These are phyloP conservation scores for Panaeolus cyanescens DNA, from an alignment of 768 basidiomycete species.

Conservation along the genomic window DNA sequence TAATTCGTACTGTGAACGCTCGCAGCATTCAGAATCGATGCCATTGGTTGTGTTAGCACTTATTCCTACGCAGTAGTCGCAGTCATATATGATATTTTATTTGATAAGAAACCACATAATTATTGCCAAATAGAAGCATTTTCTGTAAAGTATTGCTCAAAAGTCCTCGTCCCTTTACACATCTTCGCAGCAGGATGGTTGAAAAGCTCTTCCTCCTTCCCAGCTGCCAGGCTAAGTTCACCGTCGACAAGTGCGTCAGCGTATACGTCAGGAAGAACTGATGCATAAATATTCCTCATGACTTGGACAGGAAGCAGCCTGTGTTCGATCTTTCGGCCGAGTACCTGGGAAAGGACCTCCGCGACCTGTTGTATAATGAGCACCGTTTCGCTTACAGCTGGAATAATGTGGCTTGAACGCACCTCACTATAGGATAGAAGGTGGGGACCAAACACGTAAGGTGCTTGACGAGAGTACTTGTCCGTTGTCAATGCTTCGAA, in stretches of 20 bases:
- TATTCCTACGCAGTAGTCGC: too few species aligned
- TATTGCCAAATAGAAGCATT: not conserved
- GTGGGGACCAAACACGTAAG: constrained; percentile 27
- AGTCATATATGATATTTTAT: too few species aligned
- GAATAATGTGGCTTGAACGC: not conserved
- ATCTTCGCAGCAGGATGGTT: not conserved
- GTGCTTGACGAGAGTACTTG: constrained; percentile 16
- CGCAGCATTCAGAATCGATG: too few species aligned
- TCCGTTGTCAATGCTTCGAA: constrained; percentile 23
- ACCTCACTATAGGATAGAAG: constrained; percentile 29
- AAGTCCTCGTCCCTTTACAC: not conserved
- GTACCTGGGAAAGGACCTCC: not conserved
- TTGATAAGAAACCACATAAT: not conserved
- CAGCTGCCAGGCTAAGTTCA: not conserved
- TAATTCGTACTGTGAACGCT: too few species aligned
- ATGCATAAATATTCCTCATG: not conserved
- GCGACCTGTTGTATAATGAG: not conserved
- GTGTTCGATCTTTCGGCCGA: not conserved
- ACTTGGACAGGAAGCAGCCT: not conserved
- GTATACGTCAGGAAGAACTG: not conserved
- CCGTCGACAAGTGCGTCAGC: not conserved
- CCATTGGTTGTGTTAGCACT: too few species aligned
- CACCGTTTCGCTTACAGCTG: not conserved
- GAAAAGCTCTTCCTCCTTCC: not conserved
- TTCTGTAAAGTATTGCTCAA: not conserved